Evolutionary conservation across 192 early-diverging fungal species (phyloP).

Genomic region (Backusella circina): DNA sequence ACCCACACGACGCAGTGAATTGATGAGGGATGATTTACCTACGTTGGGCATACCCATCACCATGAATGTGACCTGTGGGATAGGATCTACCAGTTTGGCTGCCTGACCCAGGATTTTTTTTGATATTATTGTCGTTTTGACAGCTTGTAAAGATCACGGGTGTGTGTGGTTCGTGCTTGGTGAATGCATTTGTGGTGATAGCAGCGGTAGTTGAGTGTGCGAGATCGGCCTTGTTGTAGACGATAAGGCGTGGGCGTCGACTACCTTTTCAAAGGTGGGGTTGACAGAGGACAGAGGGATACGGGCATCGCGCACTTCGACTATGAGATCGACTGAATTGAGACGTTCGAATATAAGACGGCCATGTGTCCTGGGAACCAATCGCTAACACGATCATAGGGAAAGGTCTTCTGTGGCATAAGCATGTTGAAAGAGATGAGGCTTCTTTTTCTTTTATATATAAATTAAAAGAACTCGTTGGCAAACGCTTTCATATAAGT

Average conservation of each 20-base stretch:
- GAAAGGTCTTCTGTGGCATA: constrained; percentile 19
- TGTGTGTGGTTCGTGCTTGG: constrained; percentile 38
- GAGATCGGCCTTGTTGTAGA: constrained; percentile 94
- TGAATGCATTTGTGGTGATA: constrained; percentile 23
- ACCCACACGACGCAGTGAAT: constrained; percentile 77
- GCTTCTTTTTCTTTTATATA: no score
- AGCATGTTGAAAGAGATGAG: not conserved
- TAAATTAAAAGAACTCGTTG: no score
- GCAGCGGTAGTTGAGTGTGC: constrained; percentile 59
- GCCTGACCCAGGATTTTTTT: constrained; percentile 67
- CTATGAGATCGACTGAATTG: constrained; percentile 74
- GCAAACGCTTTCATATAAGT: no score
- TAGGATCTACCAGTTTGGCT: constrained; percentile 40
- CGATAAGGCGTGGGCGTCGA: constrained; percentile 66
- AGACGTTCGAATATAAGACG: constrained; percentile 68
- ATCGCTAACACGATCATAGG: constrained; percentile 67
- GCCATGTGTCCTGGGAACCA: constrained; percentile 92
- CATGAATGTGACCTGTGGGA: constrained; percentile 60
- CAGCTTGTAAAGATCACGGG: constrained; percentile 66
- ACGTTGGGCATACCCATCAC: constrained; percentile 97
- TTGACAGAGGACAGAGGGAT: constrained; percentile 92
- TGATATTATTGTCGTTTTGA: constrained; percentile 54
- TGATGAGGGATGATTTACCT: constrained; percentile 92
- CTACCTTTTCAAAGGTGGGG: constrained; percentile 70
- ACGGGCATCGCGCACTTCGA: constrained; percentile 93